Base-by-base conservation (phyloP, 139 green algal species). In the Chara braunii region DNA sequence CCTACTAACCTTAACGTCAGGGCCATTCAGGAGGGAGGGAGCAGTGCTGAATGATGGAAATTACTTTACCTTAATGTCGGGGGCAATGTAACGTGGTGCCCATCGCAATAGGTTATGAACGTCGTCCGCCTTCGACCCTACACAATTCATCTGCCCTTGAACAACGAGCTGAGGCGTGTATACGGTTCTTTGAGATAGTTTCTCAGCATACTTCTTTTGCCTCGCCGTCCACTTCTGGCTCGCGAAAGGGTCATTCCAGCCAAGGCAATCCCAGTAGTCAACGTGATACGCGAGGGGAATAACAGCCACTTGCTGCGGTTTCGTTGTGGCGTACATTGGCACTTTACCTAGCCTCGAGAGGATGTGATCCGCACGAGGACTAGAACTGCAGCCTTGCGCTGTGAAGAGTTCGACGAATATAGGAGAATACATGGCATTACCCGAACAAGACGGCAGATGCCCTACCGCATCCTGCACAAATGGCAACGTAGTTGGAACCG, bases 221-320 rank as follows among this genome's bases (percentile, higher is more conserved):
- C 50, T 18, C 18, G 18, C 18, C 40, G 40, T 48, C 40, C 40
- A 48, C 40, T 48, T 18, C 40, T 48, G 18, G 11, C 11, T 11
- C 12, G 11, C 50, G n/a, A 11, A 58, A 26, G 50, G 50, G 14
- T 58, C 50, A 23, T 11, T 58, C 50, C 50, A 58, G 12, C 50
- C 50, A 11, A 58, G 50, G 50, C 37, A 14, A 26, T 58, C 50
- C 50, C 50, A 58, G 50, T 58, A 58, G 50, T 58, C 50, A 11
- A 58, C 50, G 12, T 58, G 50, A 26, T 58, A 58, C 50, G 12
- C 50, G 12, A 58, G 50, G 11, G 50, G 11, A 14, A 58, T 58
- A 11, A 58, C 50, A n/a, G n/a, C n/a, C n/a, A n/a, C n/a, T n/a
- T n/a, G n/a, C n/a, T n/a, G n/a, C n/a, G n/a, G n/a, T n/a, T n/a